phyloP scores from a whole-genome alignment of 2,329 filamentous ascomycete genomes.

The Penicillium sp. region DNA sequence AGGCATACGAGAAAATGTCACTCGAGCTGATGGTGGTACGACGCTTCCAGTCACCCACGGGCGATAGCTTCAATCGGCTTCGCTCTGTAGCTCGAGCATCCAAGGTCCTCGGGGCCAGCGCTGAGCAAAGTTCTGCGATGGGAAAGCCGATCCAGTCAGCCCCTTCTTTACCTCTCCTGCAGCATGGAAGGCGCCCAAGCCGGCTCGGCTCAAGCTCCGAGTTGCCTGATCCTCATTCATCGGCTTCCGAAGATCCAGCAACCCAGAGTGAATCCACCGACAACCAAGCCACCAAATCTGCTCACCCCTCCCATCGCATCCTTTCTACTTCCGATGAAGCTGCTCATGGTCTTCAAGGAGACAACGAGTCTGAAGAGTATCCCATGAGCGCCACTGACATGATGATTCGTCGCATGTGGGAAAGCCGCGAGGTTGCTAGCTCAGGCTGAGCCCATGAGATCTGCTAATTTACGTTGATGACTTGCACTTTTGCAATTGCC shows the following conservation, averaged over 20 bases:
- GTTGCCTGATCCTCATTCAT: conserved; percentile 22
- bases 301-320: conserved; percentile 34
- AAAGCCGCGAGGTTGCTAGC: conserved; percentile 40
- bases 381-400: conserved; percentile 34
- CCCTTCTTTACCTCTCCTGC: conserved; percentile 31
- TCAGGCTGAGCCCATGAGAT: conserved; percentile 24
- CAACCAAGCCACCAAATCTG: conserved; percentile 20
- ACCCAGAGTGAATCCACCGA: conserved; percentile 27
- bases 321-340: conserved; percentile 36
- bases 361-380: conserved; percentile 22
- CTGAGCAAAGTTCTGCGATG: conserved; percentile 17
- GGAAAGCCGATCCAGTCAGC: conserved; percentile 35
- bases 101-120: conserved; percentile 9
- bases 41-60: conserved; percentile 43
- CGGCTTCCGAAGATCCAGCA: conserved; percentile 30
- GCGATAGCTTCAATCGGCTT: conserved; percentile 42
- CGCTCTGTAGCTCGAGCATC: conserved; percentile 25
- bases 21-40: conserved; percentile 44
- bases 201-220: conserved; percentile 21
- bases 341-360: conserved; percentile 17
- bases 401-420: conserved; percentile 44
- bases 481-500: conserved; percentile 11
- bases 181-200: conserved; percentile 21
- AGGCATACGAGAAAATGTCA: conserved; percentile 43
- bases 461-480: conserved; percentile 17